phyloP scores from a whole-genome alignment of 2,329 filamentous ascomycete species.

The Arthrobotrys musiformis region DNA sequence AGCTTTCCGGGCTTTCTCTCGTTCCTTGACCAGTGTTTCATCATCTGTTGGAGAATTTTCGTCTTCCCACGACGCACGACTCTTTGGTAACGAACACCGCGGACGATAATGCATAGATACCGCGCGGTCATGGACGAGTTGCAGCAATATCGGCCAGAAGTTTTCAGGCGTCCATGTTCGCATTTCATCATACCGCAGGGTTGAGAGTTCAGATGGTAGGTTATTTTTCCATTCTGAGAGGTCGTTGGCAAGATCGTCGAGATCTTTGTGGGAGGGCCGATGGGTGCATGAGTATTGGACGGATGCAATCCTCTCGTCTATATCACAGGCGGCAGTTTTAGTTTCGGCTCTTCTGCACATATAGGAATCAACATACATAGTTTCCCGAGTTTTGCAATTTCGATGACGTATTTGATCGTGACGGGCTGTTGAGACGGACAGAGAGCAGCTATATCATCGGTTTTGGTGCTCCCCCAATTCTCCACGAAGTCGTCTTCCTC shows the following conservation, averaged over 20 bases:
- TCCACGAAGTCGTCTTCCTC: conserved; percentile 50
- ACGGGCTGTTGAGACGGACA: conserved; percentile 43
- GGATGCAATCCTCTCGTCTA: conserved; percentile 50
- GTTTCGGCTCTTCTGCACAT: neutral
- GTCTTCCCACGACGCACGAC: conserved; percentile 27
- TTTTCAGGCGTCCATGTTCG: conserved; percentile 50
- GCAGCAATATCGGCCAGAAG: conserved; percentile 50
- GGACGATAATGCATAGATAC: conserved; percentile 53
- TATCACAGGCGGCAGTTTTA: neutral
- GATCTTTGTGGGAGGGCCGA: conserved; percentile 29
- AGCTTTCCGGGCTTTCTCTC: conserved; percentile 50
- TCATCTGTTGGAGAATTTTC: conserved; percentile 12
- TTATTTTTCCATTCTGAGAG: conserved; percentile 44
- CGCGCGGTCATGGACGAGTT: conserved; percentile 49
- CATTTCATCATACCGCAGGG: conserved; percentile 51
- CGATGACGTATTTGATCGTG: conserved; percentile 45
- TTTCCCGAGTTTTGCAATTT: conserved; percentile 46
- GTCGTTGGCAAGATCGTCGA: conserved; percentile 35
- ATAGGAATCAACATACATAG: conserved; percentile 28
- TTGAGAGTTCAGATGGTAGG: conserved; percentile 43
- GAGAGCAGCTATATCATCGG: conserved; percentile 22
- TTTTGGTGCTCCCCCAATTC: conserved; percentile 30
- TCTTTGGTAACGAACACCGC: conserved; percentile 38
- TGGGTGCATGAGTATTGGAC: conserved; percentile 50
- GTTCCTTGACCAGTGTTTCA: conserved; percentile 36